Conservation (phyloP, 306 rosid genomes). For the Medicago ruthenica region DNA sequence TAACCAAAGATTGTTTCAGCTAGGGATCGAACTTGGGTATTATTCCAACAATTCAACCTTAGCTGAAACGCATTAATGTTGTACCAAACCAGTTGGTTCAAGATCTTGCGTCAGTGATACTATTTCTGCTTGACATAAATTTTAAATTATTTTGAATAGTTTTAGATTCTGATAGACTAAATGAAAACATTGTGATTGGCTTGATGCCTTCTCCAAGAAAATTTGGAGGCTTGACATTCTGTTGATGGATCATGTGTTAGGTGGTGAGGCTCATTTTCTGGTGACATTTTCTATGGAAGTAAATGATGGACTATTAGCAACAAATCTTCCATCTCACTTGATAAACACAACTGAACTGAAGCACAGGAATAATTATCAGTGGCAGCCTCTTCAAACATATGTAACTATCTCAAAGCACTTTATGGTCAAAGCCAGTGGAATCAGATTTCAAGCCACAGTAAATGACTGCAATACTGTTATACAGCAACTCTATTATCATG, state of each 20-base stretch:
- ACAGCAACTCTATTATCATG: constrained; percentile 67
- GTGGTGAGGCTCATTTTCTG: constrained; percentile 54
- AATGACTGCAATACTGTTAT: constrained; percentile 68
- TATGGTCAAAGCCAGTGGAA: constrained; percentile 75
- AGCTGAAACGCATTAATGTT: too few relatives aligned
- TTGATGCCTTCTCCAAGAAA: too few relatives aligned
- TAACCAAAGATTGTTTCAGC: too few relatives aligned
- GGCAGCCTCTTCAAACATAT: constrained; percentile 88
- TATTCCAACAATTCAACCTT: too few relatives aligned
- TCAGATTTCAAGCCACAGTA: constrained; percentile 74
- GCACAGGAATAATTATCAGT: constrained; percentile 54
- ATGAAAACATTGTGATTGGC: too few relatives aligned
- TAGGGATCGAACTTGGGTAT: too few relatives aligned
- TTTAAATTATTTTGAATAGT: too few relatives aligned
- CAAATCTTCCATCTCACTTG: constrained; percentile 76
- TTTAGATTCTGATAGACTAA: too few relatives aligned
- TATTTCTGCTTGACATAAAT: too few relatives aligned
- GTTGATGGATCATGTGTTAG: constrained; percentile 39
- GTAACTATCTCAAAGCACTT: constrained; percentile 84
- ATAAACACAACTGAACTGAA: constrained; percentile 73
- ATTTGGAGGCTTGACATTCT: too few relatives aligned
- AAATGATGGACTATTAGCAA: constrained; percentile 62
- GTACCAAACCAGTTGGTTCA: too few relatives aligned
- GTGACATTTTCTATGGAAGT: constrained; percentile 80
- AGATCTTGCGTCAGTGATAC: too few relatives aligned